Conservation (phyloP, 148 eudicot genomes). For the Chenopodium berlandieri region DNA sequence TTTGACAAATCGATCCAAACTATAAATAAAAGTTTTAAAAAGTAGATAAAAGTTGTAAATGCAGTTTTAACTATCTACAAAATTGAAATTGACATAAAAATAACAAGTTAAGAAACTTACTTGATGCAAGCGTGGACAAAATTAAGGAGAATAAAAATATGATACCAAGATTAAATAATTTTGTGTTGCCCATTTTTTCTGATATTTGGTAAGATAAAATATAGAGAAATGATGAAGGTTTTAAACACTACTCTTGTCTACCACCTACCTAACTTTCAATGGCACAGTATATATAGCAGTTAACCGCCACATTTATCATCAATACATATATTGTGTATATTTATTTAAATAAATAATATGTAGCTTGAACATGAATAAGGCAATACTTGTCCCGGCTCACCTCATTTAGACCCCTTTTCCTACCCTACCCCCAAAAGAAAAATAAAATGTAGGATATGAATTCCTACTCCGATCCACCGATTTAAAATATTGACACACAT, state of each 20-base stretch:
- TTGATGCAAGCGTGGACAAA: slow-evolving; percentile 19
- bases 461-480: no score
- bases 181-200: slow-evolving; percentile 7
- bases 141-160: slow-evolving; percentile 16
- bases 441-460: no score
- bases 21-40: no score
- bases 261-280: neutral
- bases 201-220: neutral
- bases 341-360: neutral
- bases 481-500: no score
- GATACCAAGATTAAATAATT: neutral
- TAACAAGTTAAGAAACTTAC: slow-evolving; percentile 4
- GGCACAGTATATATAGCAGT: neutral
- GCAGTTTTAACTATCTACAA: no score
- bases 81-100: neutral
- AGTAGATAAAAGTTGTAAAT: no score
- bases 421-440: no score
- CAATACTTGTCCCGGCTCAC: no score
- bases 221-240: neutral
- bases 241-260: neutral
- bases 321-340: neutral
- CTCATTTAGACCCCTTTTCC: no score
- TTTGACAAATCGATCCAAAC: no score
- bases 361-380: no score
- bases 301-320: neutral